Base-by-base conservation (phyloP, 345 rosid species). In the Toxicodendron radicans region DNA sequence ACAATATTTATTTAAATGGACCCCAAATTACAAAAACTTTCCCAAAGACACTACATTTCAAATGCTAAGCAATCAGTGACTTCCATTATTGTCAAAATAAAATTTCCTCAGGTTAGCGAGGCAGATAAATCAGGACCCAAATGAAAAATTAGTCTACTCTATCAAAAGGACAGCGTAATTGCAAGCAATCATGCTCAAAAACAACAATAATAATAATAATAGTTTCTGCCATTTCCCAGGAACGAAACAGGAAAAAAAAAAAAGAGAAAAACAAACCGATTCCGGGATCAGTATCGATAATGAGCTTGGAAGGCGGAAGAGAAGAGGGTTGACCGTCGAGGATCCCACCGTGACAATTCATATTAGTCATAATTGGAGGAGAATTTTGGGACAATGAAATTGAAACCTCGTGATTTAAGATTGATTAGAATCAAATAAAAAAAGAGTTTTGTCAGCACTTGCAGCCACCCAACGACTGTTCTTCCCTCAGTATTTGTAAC, bases 281-380 rank as follows among this genome's bases (percentile, higher is more conserved):
- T 60, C 98, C 98, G 7, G 99, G 99, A 78, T 95, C 99, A 24
- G 99, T 95, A 73, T 95, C 99, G 72, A 95, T 95, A 70, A 95
- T 85, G 92, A 95, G 84, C 92, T 92, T 90, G 69, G 81, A 82
- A 68, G 24, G 68, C 49, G 35, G 74, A 43, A 10, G 84, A 58
- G 75, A 70, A 71, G 57, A 66, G 65, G 73, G 0, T n/a, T 53
- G 32, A 4, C 75, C 87, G 64, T 78, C 78, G 62, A 75, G 61
- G 74, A 81, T 38, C 51, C 48, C 74, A 54, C 75, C 80, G 49
- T 81, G 64, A 62, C 68, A 77, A 66, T 48, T 68, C 70, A 67
- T 46, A 18, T 71, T 59, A 30, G 58, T 67, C 73, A 64, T 58
- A 59, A 38, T 7, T 16, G 38, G 16, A 11, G 61, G 1, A 17